Base-by-base conservation (phyloP, 352 stramenopile species). In the Phytophthora cactorum region DNA sequence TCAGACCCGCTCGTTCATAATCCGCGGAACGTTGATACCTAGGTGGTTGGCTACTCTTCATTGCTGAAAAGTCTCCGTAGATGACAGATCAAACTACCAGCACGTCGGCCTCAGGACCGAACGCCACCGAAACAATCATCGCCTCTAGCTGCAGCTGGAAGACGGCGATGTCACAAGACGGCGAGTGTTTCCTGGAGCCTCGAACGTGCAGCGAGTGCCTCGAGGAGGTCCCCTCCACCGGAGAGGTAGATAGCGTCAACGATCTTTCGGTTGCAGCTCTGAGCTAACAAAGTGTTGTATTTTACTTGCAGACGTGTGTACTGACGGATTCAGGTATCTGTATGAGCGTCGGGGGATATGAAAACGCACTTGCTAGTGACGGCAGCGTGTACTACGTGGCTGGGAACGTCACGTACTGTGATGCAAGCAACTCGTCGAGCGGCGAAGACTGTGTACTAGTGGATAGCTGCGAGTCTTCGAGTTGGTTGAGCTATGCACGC, bases 121-220 rank as follows among this genome's bases (percentile, higher is more conserved):
- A 9, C 4, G 15, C 12, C 5, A 11, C 41, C 32, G 64, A 58
- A 12, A 59, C 51, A 6, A 36, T 72, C 36, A 59, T 11, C 29
- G 59, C 38, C 11, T 78, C 73, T 8, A 73, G 52, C 27, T 82
- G 75, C 52, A 72, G 71, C 45, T 82, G 68, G 71, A 78, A 73
- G 43, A 59, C 38, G 25, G 50, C 63, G 39, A 64, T 59, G 6
- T 61, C 64, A 17, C 15, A 44, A 25, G 39, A 65, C 9, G 59
- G 51, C 1, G 39, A 54, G 36, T 83, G 72, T 41, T 64, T 67
- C 9, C 39, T 78, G 1, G 38, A 69, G 44, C 66, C 75, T 29
- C 69, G 72, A 27, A 79, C 66, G 22, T 83, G 75, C 41, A 57
- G 49, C 29, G 75, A 83, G 38, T 83, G 75, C 59, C 50, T 83